Evolutionary conservation across 208 protist genomes (phyloP).

Genomic region (Entamoeba invadens): DNA sequence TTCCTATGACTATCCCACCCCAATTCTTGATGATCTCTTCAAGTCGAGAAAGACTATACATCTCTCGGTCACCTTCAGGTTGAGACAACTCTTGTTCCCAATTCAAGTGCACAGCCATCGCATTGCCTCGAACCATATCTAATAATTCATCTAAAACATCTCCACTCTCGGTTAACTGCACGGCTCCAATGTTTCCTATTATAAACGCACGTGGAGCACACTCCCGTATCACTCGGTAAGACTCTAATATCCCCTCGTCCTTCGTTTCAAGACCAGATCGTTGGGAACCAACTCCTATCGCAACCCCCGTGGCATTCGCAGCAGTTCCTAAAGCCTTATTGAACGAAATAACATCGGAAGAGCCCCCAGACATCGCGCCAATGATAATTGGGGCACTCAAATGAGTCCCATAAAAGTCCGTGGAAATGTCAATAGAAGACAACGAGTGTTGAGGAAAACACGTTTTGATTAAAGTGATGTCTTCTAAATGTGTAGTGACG

Average conservation of each 20-base stretch:
- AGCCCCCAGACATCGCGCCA: background rate
- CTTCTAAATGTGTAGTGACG: background rate
- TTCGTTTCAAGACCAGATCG: background rate
- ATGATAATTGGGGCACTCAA: background rate
- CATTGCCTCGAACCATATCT: background rate
- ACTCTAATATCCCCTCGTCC: background rate
- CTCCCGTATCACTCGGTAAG: background rate
- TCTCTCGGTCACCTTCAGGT: background rate
- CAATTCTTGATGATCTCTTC: background rate
- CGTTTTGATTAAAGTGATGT: background rate
- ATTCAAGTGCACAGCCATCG: background rate
- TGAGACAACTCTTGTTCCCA: background rate
- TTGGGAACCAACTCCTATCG: background rate
- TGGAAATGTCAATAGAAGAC: background rate
- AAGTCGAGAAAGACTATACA: background rate
- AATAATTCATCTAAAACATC: background rate
- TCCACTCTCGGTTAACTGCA: background rate
- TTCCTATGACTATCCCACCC: background rate
- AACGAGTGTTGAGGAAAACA: background rate
- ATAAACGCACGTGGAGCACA: background rate
- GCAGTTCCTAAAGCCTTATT: background rate
- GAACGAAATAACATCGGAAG: background rate
- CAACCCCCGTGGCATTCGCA: background rate
- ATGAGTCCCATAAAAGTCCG: background rate
- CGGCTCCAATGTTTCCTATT: background rate